These are phyloP conservation scores for Fusarium mundagurra DNA, from an alignment of 2,329 filamentous ascomycete genomes.

Conservation along the genomic window DNA sequence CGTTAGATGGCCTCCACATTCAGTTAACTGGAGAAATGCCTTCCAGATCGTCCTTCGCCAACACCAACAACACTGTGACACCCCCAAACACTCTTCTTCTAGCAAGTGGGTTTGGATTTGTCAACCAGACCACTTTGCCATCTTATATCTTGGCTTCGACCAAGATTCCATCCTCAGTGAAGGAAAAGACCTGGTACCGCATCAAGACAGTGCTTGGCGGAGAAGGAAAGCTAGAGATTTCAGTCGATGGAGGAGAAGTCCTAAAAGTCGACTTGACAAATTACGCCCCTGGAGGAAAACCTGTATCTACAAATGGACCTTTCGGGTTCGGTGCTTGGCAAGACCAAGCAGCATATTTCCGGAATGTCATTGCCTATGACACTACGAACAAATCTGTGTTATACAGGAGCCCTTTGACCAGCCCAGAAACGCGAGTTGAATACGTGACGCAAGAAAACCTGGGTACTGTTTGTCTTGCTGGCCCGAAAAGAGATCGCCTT, in stretches of 20 bases:
- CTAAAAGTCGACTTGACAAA: background rate
- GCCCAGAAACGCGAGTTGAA: background rate
- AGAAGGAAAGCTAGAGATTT: background rate
- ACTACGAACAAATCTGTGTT: background rate
- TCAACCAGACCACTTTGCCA: slow-evolving; percentile 4
- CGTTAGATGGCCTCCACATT: background rate
- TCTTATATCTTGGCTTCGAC: slow-evolving; percentile 6
- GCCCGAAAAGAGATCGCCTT: slow-evolving; percentile 9
- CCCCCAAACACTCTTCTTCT: background rate
- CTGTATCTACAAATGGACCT: background rate
- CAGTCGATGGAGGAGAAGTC: background rate
- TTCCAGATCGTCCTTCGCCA: background rate
- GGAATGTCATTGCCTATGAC: background rate
- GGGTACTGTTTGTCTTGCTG: slow-evolving; percentile 4
- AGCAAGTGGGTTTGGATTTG: background rate
- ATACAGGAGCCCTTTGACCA: background rate
- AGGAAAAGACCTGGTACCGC: slow-evolving; percentile 3
- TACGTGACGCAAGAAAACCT: background rate
- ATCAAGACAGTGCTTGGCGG: background rate
- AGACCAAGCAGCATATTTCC: slow-evolving; percentile 8
- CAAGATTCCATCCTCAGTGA: background rate
- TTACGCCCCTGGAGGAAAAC: background rate
- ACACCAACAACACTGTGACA: background rate
- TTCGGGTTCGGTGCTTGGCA: slow-evolving; percentile 9
- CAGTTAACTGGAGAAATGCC: background rate